Evolutionary conservation across 306 rosid genomes (phyloP), one percentile per base, ranked within the genome.

Genomic region (Sesbania bispinosa): DNA sequence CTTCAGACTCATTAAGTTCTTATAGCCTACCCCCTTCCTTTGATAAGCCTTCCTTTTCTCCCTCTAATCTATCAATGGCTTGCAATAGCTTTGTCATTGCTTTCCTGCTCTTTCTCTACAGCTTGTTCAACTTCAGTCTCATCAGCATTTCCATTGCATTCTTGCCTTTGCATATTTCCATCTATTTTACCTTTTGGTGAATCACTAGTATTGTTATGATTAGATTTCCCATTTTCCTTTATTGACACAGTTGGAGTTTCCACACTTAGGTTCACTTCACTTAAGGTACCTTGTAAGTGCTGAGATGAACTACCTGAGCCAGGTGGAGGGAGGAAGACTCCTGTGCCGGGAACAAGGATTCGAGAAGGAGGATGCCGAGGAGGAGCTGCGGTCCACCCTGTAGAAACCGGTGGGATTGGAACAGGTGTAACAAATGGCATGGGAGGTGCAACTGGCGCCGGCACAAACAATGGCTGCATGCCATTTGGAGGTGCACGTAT

Each of bases 261-360:
- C n/a, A 43, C 69, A 18, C 69, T 21, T 24, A 35, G 38, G 76
- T 68, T 85, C 75, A 61, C 65, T 71, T 85, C 95, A 24, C 81
- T 65, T 32, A 81, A 19, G 23, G 78, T 42, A n/a, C n/a, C n/a
- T n/a, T n/a, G n/a, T n/a, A n/a, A 71, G 41, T 45, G 74, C 59
- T 54, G 82, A 33, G 84, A 53, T 35, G 96, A 70, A 74, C 75
- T 90, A 46, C 83, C 87, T 0, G 97, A 86, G 10, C 96, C 95
- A 2, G 96, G 87, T 46, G 98, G 98, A 70, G 98, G 98, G 20
- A 94, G 89, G 84, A 94, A 94, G 59, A 94, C 98, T 73, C 98
- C 98, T 0, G 98, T 94, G 30, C 99, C 99, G 0, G 99, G 92
- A n/a, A 67, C 80, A 13, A 78, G 87, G 64, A 90, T 58, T 73